These are phyloP conservation scores for Plasmodium gonderi DNA, from an alignment of 169 alveolate species.

Conservation along the genomic window DNA sequence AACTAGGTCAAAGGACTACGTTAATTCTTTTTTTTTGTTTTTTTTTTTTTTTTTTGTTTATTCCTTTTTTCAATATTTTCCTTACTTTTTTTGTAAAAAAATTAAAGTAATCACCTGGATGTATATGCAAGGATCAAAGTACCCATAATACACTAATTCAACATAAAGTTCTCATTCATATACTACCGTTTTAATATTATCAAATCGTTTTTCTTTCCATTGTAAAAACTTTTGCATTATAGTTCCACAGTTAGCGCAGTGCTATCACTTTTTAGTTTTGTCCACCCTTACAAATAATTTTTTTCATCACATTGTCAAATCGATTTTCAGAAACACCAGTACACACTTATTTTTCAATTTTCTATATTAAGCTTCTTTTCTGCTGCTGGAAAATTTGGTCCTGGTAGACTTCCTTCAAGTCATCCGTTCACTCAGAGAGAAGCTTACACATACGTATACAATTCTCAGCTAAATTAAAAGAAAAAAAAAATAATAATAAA, in stretches of 20 bases:
- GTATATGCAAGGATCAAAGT: not conserved
- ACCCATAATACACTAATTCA: not conserved
- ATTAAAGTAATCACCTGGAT: not conserved
- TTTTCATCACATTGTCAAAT: too few species aligned
- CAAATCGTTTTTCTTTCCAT: not conserved
- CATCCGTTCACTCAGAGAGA: not conserved
- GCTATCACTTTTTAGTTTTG: not conserved
- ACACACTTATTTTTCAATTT: too few species aligned
- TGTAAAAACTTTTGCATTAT: not conserved
- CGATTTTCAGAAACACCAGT: too few species aligned
- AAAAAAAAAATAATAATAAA: too few species aligned
- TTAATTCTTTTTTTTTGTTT: too few species aligned
- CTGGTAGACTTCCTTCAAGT: not conserved
- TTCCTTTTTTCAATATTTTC: not conserved
- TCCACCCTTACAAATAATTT: not conserved
- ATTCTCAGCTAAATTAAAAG: not conserved
- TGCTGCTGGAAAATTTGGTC: not conserved
- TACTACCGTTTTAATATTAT: not conserved
- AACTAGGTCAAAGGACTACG: slow-evolving; percentile 36
- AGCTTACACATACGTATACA: not conserved
- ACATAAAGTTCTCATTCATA: not conserved
- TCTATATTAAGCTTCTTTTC: not conserved
- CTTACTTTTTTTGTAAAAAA: not conserved
- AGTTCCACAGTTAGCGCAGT: not conserved
- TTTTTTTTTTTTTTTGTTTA: not conserved